phyloP scores from a whole-genome alignment of 2,329 filamentous ascomycete species.

The Fusarium pininemorale region DNA sequence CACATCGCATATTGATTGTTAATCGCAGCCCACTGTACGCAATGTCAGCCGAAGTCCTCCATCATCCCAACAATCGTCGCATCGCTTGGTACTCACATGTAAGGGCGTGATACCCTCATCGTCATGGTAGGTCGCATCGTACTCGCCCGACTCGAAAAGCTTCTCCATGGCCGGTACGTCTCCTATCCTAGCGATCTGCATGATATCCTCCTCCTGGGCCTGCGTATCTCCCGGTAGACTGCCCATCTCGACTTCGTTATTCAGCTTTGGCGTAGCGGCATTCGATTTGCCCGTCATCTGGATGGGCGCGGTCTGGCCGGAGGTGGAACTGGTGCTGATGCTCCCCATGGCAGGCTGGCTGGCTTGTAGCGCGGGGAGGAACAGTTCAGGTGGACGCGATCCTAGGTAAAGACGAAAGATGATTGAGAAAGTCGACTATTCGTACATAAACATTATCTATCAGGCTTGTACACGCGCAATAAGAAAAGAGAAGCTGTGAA shows the following conservation, averaged over 20 bases:
- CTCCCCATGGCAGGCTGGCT: constrained; percentile 53
- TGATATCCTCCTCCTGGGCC: constrained; percentile 76
- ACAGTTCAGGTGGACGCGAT: background rate
- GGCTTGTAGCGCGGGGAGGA: background rate
- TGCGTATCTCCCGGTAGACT: constrained; percentile 54
- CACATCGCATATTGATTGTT: constrained; percentile 99
- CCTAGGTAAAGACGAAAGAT: background rate
- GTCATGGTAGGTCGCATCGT: constrained; percentile 83
- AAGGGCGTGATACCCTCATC: constrained; percentile 94
- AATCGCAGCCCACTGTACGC: constrained; percentile 89
- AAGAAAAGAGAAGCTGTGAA: constrained; percentile 7
- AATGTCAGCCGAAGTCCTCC: constrained; percentile 20
- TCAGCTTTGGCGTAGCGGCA: constrained; percentile 64
- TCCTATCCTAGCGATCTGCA: constrained; percentile 91
- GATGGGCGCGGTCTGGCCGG: constrained; percentile 56
- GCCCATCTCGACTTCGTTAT: constrained; percentile 66
- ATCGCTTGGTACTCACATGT: constrained; percentile 70
- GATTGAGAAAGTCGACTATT: constrained; percentile 17
- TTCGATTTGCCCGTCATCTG: constrained; percentile 65
- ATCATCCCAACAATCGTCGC: background rate
- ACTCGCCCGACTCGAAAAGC: constrained; percentile 84
- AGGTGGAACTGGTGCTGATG: constrained; percentile 48
- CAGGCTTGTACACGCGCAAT: constrained; percentile 8
- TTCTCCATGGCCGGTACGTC: constrained; percentile 88
- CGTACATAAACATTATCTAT: constrained; percentile 37